phyloP scores from a whole-genome alignment of 73 alveolate species.

The Breviolum minutum region DNA sequence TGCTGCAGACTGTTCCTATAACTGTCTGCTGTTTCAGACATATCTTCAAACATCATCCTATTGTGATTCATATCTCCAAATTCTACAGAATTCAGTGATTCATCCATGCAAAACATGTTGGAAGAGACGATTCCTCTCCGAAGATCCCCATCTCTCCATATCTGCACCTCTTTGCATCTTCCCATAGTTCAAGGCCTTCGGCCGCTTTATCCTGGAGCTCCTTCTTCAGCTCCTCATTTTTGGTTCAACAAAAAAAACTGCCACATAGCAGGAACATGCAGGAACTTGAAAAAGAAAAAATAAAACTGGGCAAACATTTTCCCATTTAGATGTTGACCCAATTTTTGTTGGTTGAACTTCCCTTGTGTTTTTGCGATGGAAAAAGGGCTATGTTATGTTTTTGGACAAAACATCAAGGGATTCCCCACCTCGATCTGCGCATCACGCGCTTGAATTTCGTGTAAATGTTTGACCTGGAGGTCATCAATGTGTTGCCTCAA shows the following conservation, averaged over 20 bases:
- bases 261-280: neutral
- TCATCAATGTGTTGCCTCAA: neutral
- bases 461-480: neutral
- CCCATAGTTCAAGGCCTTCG: neutral
- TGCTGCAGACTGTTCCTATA: neutral
- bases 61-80: neutral
- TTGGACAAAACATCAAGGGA: neutral
- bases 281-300: neutral
- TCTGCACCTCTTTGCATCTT: conserved; percentile 12
- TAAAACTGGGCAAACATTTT: neutral
- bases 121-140: neutral
- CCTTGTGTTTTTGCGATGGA: neutral
- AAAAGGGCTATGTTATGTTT: neutral
- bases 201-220: conserved; percentile 1
- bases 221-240: neutral
- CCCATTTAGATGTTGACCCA: neutral
- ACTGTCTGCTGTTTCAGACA: neutral
- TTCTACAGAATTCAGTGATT: neutral
- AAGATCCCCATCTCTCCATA: too few species aligned
- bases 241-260: neutral
- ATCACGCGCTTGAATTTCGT: neutral
- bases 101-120: neutral
- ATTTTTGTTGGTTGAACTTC: neutral
- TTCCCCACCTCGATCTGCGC: neutral
- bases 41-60: neutral